Evolutionary conservation across 2,329 filamentous ascomycete genomes (phyloP), one percentile per base, ranked within the genome.

Genomic region (Allantophomopsis cytisporea): DNA sequence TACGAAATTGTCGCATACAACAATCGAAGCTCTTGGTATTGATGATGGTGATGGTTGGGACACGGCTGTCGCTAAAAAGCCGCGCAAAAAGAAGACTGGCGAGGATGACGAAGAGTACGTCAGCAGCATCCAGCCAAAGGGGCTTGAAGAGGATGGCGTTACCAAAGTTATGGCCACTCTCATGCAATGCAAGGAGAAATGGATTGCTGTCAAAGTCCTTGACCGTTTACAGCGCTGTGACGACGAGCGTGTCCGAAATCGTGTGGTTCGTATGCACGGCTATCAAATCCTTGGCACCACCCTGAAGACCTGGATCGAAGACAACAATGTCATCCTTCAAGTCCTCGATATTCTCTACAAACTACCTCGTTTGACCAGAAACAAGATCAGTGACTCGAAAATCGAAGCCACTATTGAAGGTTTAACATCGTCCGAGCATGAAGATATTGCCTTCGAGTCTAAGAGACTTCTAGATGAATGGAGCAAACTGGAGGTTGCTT

Each of bases 131-230:
- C 76, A 89, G 57, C 79, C 83, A 38, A 83, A 79, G 53, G 77
- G 73, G 36, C 71, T 95, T 43, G 79, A 86, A 47, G 84, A 91
- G 52, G 76, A 81, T 43, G 85, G 83, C 45, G 86, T 93, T 44
- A 85, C 82, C 52, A 94, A 93, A 62, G 86, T 95, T 59, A 94
- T 95, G 86, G 88, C 89, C 17, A 82, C 87, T 39, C 75, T 98
- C 43, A 88, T 94, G 77, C 89, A 95, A 59, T 94, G 86, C 69
- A 94, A 94, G 61, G 91, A 98, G 68, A 95, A 95, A 61, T 98
- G 91, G 91, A 95, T 98, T 59, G 87, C 85, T 2, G 87, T 95
- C 61, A 96, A 96, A 62, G 68, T 98, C 41, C 73, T 98, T 43
- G 74, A 80, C 49, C 88, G 91, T 39, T 87, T 98, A 45, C 85